Evolutionary conservation across 495 filamentous ascomycete species (phyloP), one percentile per base, ranked within the genome.

Genomic region (Penicilliopsis zonata): DNA sequence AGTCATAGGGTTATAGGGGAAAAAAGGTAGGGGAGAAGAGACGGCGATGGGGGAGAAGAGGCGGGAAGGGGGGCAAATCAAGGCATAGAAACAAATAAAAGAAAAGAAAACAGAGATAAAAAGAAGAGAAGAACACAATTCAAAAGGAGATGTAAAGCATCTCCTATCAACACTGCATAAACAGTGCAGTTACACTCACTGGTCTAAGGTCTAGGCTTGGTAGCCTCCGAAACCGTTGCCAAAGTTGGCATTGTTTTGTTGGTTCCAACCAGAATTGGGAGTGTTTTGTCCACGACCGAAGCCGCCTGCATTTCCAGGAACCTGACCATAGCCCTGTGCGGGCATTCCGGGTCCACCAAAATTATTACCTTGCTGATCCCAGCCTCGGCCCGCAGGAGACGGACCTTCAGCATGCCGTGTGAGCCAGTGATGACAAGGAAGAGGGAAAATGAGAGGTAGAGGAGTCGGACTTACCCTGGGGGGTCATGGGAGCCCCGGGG

Each of bases 281-380:
- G 75, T 69, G 42, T 73, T 77, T 42, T 86, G 81, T 42, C 80
- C 82, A 57, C 84, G 84, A 26, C 82, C 82, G 43, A 86, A 92
- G 30, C 82, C 82, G 40, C 79, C 82, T 39, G 80, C 77, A 44
- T 77, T 82, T 25, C 69, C 77, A n/a, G 77, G 78, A 45, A 69
- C 61, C 39, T 70, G 67, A 33, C 63, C 58, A 35, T 69, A 75
- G 37, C 65, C 72, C 48, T 79, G 76, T 30, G 60, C 63, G 29
- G 66, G 63, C 48, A 72, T 70, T 25, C 54, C 63, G 32, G 75
- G 68, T 30, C 67, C 70, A 35, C 65, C 66, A 43, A 71, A 78
- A 36, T 65, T 70, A 39, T 48, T 54, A 35, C 56, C 61, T 50
- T 82, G 74, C 44, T 80, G 74, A 42, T 71, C 65, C 66, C 73